A percentile compares a stretch with the other conserved stretches of the same genome.
phyloP scores from a whole-genome alignment of 2,329 filamentous ascomycete species.

The Fusarium floridanum region DNA sequence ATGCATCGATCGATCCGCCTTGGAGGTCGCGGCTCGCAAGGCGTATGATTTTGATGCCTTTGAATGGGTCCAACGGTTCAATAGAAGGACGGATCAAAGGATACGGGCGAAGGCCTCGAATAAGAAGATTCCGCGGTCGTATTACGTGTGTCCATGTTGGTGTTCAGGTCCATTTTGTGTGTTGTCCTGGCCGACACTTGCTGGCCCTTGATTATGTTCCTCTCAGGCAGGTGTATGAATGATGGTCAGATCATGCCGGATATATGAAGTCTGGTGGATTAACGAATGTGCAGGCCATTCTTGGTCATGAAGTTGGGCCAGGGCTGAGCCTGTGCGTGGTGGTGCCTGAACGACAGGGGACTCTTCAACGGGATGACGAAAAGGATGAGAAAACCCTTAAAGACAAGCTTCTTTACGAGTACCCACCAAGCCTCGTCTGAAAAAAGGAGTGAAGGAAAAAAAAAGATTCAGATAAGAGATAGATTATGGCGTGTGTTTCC shows the following conservation, averaged over 20 bases:
- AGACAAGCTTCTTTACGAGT: not conserved
- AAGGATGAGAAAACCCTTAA: not conserved
- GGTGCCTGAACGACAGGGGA: not conserved
- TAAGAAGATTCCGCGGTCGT: constrained; percentile 41
- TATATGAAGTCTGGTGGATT: not conserved
- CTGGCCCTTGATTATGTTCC: not conserved
- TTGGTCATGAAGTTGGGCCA: not conserved
- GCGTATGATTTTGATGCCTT: constrained; percentile 39
- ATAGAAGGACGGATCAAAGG: constrained; percentile 44
- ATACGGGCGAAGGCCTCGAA: constrained; percentile 44
- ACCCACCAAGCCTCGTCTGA: not conserved
- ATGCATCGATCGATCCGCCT: constrained; percentile 42
- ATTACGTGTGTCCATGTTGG: not conserved
- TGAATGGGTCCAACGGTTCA: constrained; percentile 39
- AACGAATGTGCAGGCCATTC: not conserved
- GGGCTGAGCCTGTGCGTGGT: not conserved
- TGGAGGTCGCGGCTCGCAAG: constrained; percentile 37
- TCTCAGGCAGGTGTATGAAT: not conserved
- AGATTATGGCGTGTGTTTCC: constrained; percentile 1
- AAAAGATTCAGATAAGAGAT: not conserved
- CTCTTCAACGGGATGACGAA: not conserved
- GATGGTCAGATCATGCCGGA: not conserved
- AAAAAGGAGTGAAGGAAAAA: not conserved
- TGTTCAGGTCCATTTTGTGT: not conserved
- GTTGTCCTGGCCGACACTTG: not conserved